Evolutionary conservation across 441 rosid species (phyloP).

Genomic region (Jatropha podagrica): DNA sequence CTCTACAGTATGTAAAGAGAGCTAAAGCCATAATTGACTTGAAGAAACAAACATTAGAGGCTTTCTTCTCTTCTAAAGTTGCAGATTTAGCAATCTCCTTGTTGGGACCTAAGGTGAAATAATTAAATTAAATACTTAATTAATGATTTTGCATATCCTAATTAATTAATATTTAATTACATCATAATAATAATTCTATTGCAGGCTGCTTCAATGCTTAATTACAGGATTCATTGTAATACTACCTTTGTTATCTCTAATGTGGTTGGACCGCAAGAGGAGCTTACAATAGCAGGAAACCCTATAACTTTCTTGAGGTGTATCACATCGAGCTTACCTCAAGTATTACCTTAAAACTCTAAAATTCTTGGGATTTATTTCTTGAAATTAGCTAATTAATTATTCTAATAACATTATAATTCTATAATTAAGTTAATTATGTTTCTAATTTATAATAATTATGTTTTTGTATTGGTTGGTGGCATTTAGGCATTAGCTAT

Average conservation of each 20-base stretch:
- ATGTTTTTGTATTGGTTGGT: neutral
- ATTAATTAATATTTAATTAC: neutral
- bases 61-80: conserved; percentile 40
- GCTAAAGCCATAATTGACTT: conserved; percentile 44
- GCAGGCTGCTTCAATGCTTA: conserved; percentile 41
- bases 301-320: conserved; percentile 43
- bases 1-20: conserved; percentile 32
- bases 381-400: too few species aligned
- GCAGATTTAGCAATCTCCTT: conserved; percentile 36
- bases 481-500: conserved; percentile 49
- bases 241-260: conserved; percentile 52
- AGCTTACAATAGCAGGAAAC: conserved; percentile 37
- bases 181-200: neutral
- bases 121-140: too few species aligned
- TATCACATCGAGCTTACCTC: conserved; percentile 40
- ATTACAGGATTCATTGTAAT: conserved; percentile 46
- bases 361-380: too few species aligned
- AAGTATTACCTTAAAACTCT: conserved; percentile 28
- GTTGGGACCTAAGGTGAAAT: conserved; percentile 42
- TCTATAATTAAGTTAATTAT: too few species aligned
- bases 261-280: conserved; percentile 50
- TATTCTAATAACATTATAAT: too few species aligned
- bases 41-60: conserved; percentile 52
- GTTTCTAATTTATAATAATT: neutral
- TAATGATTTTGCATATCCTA: too few species aligned